Percentiles rank a stretch among this genome's conserved stretches.
Conservation (phyloP, 345 rosid species). For the Lepidium sativum region DNA sequence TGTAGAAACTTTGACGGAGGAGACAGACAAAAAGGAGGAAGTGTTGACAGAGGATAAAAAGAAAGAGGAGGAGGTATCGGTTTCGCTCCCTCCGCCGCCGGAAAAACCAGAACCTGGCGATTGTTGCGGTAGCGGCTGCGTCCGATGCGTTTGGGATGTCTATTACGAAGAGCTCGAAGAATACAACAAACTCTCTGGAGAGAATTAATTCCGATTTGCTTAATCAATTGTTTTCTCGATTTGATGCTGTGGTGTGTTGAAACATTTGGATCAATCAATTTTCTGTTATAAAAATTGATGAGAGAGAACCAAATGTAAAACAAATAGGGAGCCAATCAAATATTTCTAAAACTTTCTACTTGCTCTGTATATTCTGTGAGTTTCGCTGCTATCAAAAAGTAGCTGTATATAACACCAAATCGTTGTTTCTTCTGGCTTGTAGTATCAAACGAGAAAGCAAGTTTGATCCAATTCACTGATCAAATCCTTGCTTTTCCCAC, state of each 20-base stretch:
- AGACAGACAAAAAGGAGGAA: background rate
- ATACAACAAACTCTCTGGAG: constrained; percentile 41
- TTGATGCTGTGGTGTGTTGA: background rate
- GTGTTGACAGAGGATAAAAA: background rate
- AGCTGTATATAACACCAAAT: background rate
- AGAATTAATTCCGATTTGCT: constrained; percentile 8
- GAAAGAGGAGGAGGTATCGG: background rate
- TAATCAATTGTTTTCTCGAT: background rate
- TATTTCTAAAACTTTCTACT: constrained; percentile 3
- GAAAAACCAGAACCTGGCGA: constrained; percentile 94
- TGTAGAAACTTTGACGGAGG: background rate
- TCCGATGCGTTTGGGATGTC: constrained; percentile 91
- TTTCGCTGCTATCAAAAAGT: background rate
- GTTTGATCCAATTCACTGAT: background rate
- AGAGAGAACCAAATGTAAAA: background rate
- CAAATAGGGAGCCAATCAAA: background rate
- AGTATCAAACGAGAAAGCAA: constrained; percentile 8
- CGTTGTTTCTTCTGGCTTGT: background rate
- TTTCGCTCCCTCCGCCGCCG: constrained; percentile 52
- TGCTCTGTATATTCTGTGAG: background rate
- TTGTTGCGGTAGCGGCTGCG: constrained; percentile 96
- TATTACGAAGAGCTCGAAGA: constrained; percentile 83
- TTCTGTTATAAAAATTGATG: no score
- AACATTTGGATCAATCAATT: background rate
- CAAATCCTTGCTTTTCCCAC: background rate